Conservation (phyloP, 768 basidiomycete genomes). For the Filobasidium floriforme region DNA sequence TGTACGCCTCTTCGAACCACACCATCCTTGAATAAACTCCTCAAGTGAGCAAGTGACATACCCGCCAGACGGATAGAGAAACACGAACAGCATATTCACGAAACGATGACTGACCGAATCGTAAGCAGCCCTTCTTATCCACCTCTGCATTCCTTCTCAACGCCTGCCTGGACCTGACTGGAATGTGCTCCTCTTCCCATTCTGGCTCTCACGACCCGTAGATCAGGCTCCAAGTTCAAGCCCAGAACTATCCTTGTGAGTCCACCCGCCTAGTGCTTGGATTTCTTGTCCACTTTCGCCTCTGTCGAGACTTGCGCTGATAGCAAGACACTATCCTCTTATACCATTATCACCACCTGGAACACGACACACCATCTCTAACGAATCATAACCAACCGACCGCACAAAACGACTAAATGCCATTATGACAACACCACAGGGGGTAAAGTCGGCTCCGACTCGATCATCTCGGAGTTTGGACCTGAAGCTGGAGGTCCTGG, state of each 20-base stretch:
- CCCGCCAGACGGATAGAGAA: not conserved
- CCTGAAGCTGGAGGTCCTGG: conserved; percentile 26
- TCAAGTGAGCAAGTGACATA: no score
- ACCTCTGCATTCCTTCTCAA: not conserved
- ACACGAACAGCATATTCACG: not conserved
- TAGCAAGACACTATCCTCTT: no score
- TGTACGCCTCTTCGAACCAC: no score
- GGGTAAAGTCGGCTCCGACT: conserved; percentile 33
- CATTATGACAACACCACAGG: conserved; percentile 12
- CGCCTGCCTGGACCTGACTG: not conserved
- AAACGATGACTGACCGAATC: not conserved
- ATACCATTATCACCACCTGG: no score
- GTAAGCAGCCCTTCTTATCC: not conserved
- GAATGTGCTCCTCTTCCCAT: not conserved
- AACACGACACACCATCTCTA: no score
- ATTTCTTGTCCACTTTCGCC: not conserved
- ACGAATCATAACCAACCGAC: no score
- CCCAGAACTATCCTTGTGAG: not conserved
- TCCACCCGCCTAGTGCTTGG: not conserved
- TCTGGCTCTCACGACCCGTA: not conserved
- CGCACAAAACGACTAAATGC: no score
- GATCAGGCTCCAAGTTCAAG: not conserved
- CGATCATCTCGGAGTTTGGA: conserved; percentile 27
- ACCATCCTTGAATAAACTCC: no score
- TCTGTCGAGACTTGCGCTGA: not conserved